These are phyloP conservation scores for Jackrogersella multiformis DNA, from an alignment of 495 filamentous ascomycete genomes.

Conservation along the genomic window DNA sequence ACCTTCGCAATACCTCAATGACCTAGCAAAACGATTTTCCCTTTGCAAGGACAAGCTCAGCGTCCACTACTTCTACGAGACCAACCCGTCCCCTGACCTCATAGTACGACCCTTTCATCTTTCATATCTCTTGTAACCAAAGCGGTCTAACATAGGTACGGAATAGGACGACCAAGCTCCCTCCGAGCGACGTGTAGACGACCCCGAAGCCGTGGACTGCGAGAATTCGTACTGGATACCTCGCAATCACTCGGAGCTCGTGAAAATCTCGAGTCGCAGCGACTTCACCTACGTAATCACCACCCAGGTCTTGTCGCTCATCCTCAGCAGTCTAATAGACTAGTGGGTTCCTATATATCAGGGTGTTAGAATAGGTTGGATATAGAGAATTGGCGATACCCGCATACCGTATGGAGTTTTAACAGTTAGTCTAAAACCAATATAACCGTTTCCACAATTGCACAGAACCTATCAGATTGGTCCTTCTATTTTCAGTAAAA, in stretches of 20 bases:
- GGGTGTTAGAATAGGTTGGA: too few species aligned
- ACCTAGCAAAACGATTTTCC: neutral
- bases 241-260: slow-evolving; percentile 5
- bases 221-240: neutral
- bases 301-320: neutral
- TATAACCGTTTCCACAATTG: too few species aligned
- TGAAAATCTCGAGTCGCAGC: neutral
- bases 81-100: neutral
- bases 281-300: neutral
- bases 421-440: neutral
- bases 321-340: neutral
- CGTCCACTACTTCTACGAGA: slow-evolving; percentile 2
- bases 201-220: neutral
- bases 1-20: neutral
- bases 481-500: too few species aligned
- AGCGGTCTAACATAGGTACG: neutral
- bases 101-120: neutral
- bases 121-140: neutral
- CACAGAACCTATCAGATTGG: too few species aligned
- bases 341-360: too few species aligned
- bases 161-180: neutral
- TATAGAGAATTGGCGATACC: neutral
- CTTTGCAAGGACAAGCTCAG: neutral
- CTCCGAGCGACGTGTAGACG: neutral
- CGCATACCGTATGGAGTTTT: neutral